phyloP scores from a whole-genome alignment of 176 grass and related monocot species.

The Zea luxurians region DNA sequence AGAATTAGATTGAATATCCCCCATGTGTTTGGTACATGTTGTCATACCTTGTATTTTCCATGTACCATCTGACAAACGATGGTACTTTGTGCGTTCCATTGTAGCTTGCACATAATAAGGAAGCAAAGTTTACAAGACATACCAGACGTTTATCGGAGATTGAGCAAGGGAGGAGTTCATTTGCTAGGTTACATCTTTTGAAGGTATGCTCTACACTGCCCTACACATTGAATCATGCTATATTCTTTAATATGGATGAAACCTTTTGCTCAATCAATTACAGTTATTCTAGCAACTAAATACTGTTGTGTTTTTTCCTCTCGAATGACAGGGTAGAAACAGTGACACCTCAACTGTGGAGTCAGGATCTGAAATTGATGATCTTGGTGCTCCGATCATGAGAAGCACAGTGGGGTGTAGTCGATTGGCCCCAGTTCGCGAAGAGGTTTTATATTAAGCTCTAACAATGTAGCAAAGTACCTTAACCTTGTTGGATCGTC shows the following conservation, averaged over 20 bases:
- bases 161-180: constrained; percentile 58
- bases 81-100: constrained; percentile 29
- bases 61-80: constrained; percentile 1
- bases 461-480: not conserved
- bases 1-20: not conserved
- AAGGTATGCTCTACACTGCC: constrained; percentile 47
- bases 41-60: not conserved
- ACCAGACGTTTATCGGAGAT: constrained; percentile 72
- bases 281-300: not conserved
- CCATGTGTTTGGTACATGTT: not conserved
- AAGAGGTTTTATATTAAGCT: constrained; percentile 58
- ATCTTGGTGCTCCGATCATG: constrained; percentile 71
- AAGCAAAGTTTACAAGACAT: constrained; percentile 62
- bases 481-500: constrained; percentile 6
- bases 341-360: constrained; percentile 83
- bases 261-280: not conserved
- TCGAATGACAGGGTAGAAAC: constrained; percentile 62
- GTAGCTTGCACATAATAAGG: constrained; percentile 67
- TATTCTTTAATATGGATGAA: constrained; percentile 11
- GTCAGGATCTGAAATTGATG: constrained; percentile 86
- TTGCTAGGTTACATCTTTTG: constrained; percentile 59
- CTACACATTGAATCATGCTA: not conserved
- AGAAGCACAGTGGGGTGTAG: constrained; percentile 55
- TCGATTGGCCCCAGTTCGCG: constrained; percentile 84
- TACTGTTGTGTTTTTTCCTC: not conserved